Evolutionary conservation across 2,329 filamentous ascomycete species (phyloP).

Genomic region (Xylogone sp.): DNA sequence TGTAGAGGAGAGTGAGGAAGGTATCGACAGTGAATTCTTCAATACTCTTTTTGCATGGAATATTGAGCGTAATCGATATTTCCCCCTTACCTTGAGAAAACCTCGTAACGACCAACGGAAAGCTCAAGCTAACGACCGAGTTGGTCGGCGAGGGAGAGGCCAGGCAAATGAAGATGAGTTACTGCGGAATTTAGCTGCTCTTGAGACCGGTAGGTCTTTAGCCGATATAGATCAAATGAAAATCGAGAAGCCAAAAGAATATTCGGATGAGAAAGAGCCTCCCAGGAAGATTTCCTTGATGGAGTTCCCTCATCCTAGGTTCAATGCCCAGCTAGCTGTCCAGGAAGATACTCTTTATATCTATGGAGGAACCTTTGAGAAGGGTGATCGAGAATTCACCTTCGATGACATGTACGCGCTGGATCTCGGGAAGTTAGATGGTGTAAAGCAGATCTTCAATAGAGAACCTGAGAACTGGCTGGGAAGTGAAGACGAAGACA

Average conservation of each 20-base stretch:
- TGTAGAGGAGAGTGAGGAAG: conserved; percentile 86
- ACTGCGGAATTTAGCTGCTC: conserved; percentile 76
- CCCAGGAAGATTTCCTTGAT: conserved; percentile 62
- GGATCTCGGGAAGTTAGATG: conserved; percentile 91
- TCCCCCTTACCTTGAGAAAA: conserved; percentile 74
- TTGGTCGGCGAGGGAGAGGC: conserved; percentile 65
- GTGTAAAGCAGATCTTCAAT: conserved; percentile 86
- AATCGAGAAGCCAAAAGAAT: conserved; percentile 44
- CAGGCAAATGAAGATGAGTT: conserved; percentile 92
- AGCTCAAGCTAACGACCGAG: conserved; percentile 51
- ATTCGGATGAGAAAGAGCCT: conserved; percentile 51
- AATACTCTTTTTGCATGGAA: conserved; percentile 91
- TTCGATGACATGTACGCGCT: conserved; percentile 94
- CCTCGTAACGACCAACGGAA: conserved; percentile 65
- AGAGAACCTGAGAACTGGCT: conserved; percentile 84
- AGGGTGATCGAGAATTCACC: conserved; percentile 90
- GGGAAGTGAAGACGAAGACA: conserved; percentile 61
- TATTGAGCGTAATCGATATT: conserved; percentile 91
- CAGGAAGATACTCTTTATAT: conserved; percentile 92
- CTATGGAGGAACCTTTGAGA: conserved; percentile 93
- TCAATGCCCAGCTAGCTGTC: conserved; percentile 86
- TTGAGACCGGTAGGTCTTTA: conserved; percentile 71
- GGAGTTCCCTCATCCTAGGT: conserved; percentile 85
- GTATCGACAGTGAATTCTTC: conserved; percentile 97
- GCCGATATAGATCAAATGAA: conserved; percentile 47